Evolutionary conservation across 345 rosid species (phyloP).

Genomic region (Rubroshorea leprosula): DNA sequence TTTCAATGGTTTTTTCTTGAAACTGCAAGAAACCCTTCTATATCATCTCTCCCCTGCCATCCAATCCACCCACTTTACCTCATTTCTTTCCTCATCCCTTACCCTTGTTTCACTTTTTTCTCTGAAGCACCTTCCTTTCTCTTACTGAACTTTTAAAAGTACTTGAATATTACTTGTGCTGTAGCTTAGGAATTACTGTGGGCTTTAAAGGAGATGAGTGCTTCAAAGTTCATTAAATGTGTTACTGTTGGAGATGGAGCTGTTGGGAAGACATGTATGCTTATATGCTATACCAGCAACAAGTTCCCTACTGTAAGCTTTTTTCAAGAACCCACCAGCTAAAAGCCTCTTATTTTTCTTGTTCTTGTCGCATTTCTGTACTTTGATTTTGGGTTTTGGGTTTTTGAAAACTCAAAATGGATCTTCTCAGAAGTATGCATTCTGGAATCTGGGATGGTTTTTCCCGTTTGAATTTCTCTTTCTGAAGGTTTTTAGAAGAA

Average conservation of each 20-base stretch:
- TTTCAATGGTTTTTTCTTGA: too few relatives aligned
- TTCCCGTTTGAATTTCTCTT: too few relatives aligned
- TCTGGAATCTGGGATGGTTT: too few relatives aligned
- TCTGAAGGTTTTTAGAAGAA: too few relatives aligned
- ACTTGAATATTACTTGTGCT: background rate
- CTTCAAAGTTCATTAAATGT: conserved; percentile 90
- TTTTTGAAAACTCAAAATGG: conserved; percentile 2
- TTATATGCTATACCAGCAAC: conserved; percentile 91
- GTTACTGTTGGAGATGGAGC: conserved; percentile 98
- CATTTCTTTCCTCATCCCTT: conserved; percentile 17
- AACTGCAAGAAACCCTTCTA: too few relatives aligned
- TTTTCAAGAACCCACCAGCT: conserved; percentile 13
- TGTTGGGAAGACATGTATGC: conserved; percentile 99
- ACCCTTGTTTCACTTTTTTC: conserved; percentile 9
- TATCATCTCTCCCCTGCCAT: too few relatives aligned
- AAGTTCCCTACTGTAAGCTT: conserved; percentile 95
- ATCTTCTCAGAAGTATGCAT: too few relatives aligned
- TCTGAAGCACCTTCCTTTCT: conserved; percentile 18
- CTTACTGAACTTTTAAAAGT: background rate
- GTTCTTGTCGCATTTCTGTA: conserved; percentile 1
- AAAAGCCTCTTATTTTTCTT: background rate
- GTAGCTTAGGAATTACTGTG: conserved; percentile 14
- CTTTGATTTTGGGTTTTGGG: conserved; percentile 12
- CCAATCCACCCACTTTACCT: too few relatives aligned
- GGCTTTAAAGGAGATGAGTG: conserved; percentile 51